Evolutionary conservation across 2,329 filamentous ascomycete genomes (phyloP), one percentile per base, ranked within the genome.

Genomic region (Alternaria atra): DNA sequence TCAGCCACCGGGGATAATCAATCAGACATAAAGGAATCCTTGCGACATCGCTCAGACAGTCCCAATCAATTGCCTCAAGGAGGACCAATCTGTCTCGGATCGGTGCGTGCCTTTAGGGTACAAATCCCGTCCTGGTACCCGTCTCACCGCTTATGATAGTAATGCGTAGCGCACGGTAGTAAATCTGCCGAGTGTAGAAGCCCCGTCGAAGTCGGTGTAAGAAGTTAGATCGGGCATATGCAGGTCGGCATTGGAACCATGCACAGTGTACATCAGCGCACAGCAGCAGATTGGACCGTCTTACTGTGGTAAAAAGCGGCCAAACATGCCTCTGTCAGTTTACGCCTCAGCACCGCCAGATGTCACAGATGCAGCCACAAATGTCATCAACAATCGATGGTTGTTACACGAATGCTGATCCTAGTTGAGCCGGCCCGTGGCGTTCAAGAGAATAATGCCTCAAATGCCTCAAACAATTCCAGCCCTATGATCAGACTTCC

Each of bases 301-400:
- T 23, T 1, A 37, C 25, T 9, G 37, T 29, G 17, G 15, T 1
- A 4, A 37, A 2, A 17, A 29, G 20, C 15, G n/a, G 37, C 52
- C 52, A 55, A 55, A 46, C 27, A 30, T 8, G 13, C 55, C 55
- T 48, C 48, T 52, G 55, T 58, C 55, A 52, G 58, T 53, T 57
- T 61, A 57, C 53, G 58, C 53, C 47, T 61, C 53, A 57, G 40
- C 53, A 37, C 46, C 39, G 13, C 34, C 48, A 35, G 8, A 50
- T 48, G 46, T 48, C 46, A 48, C 46, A 34, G 46, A 20, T 37
- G 52, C 37, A 53, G 48, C 44, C 29, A 10, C 50, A 54, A 48
- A 54, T 44, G 32, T 46, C 34, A 50, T 42, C 17, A 50, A 5
- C 32, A 10, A 25, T n/a, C 15, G 6, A 34, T 8, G 30, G 6